These are phyloP conservation scores for Penicillium sclerotiorum DNA, from an alignment of 2,329 filamentous ascomycete species.

Conservation along the genomic window DNA sequence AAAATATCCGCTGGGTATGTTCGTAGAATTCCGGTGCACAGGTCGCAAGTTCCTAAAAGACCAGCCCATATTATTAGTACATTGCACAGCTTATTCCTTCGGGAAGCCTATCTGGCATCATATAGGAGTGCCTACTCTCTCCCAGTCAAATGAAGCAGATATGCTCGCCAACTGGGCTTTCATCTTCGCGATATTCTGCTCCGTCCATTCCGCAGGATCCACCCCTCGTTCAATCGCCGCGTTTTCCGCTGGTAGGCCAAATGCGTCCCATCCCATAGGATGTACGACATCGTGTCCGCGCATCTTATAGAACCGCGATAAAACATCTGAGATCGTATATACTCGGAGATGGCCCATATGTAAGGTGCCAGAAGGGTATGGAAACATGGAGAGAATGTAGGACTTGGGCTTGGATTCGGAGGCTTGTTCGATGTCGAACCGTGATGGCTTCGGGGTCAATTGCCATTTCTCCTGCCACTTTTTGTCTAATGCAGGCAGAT, in stretches of 20 bases:
- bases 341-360: conserved; percentile 87
- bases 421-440: neutral
- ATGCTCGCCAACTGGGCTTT: conserved; percentile 77
- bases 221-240: conserved; percentile 82
- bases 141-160: conserved; percentile 84
- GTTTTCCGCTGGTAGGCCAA: conserved; percentile 88
- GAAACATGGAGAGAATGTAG: conserved; percentile 90
- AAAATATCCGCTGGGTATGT: conserved; percentile 83
- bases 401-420: conserved; percentile 43
- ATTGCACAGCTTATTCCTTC: neutral
- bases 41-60: conserved; percentile 74
- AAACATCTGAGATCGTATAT: conserved; percentile 86
- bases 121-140: conserved; percentile 60
- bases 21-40: conserved; percentile 86
- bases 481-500: conserved; percentile 51
- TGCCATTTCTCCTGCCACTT: conserved; percentile 61
- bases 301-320: conserved; percentile 75
- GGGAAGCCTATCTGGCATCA: too few species aligned
- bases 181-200: conserved; percentile 79
- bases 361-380: conserved; percentile 83
- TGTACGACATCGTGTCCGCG: conserved; percentile 75
- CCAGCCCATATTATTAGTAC: too few species aligned
- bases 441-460: conserved; percentile 14
- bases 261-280: conserved; percentile 95
- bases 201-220: conserved; percentile 77